Evolutionary conservation across 352 stramenopile genomes (phyloP).

Genomic region (Globisporangium parvum): DNA sequence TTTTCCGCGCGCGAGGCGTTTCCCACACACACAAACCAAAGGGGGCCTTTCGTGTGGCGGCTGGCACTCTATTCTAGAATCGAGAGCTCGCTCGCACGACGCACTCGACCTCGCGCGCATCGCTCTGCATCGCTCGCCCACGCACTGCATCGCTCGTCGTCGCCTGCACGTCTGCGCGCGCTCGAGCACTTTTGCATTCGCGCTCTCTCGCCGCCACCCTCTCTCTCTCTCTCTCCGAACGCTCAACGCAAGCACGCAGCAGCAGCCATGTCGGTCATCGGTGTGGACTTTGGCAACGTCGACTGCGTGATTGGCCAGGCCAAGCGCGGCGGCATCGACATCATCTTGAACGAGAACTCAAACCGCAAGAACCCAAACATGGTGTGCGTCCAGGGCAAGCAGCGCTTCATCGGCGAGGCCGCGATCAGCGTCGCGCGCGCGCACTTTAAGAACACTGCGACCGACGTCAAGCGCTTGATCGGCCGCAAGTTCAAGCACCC

Average conservation of each 20-base stretch:
- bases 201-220: constrained; percentile 1
- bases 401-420: constrained; percentile 92
- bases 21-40: no score
- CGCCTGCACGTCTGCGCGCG: neutral
- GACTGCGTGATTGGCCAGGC: constrained; percentile 95
- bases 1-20: no score
- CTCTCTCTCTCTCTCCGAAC: constrained; percentile 6
- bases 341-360: constrained; percentile 99
- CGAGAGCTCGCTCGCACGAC: neutral
- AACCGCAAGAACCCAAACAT: constrained; percentile 97
- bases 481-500: constrained; percentile 95
- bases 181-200: constrained; percentile 7
- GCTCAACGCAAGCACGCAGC: neutral
- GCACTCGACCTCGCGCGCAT: neutral
- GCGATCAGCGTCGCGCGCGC: constrained; percentile 88
- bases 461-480: constrained; percentile 96
- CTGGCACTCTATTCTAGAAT: constrained; percentile 23
- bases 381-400: constrained; percentile 84
- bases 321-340: constrained; percentile 96
- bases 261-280: constrained; percentile 93
- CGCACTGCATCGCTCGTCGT: no score
- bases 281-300: constrained; percentile 96
- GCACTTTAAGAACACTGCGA: constrained; percentile 98
- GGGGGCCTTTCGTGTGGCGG: constrained; percentile 1
- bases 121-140: neutral